phyloP scores from a whole-genome alignment of 2,329 filamentous ascomycete genomes.

The Emmonsia crescens region DNA sequence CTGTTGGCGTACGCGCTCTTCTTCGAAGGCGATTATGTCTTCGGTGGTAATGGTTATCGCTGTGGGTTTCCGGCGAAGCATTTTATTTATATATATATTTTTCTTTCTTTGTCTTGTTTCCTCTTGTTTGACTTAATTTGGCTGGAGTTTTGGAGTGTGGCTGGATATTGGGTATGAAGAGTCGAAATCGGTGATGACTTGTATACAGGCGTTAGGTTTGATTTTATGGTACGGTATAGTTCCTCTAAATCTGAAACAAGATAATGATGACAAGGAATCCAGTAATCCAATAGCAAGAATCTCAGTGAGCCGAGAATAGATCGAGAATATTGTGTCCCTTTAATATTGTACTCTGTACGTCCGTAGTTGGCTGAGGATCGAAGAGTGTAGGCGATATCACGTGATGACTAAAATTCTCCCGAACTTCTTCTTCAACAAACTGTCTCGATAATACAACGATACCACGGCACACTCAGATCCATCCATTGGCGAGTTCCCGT shows the following conservation, averaged over 20 bases:
- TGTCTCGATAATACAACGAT: background rate
- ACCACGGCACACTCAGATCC: background rate
- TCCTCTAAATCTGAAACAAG: background rate
- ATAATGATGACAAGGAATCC: background rate
- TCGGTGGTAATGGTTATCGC: slow-evolving; percentile 40
- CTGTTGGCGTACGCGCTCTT: slow-evolving; percentile 24
- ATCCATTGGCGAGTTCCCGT: background rate
- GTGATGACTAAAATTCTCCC: background rate
- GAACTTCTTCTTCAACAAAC: background rate
- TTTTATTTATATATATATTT: slow-evolving; percentile 12
- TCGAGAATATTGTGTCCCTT: background rate
- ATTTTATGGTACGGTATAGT: background rate
- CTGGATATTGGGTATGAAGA: background rate
- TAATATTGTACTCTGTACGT: no score
- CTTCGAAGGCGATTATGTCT: slow-evolving; percentile 39
- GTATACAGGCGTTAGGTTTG: background rate
- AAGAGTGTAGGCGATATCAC: no score
- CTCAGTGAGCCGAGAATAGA: background rate
- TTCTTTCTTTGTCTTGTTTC: background rate
- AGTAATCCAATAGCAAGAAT: background rate
- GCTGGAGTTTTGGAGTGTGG: background rate
- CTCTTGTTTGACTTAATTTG: background rate
- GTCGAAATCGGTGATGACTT: background rate
- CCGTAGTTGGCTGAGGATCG: no score
- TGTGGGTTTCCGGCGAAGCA: slow-evolving; percentile 43